Percentiles rank a stretch among this genome's conserved stretches.
Conservation (phyloP, 2,329 filamentous ascomycete species). For the Alternaria triticina region DNA sequence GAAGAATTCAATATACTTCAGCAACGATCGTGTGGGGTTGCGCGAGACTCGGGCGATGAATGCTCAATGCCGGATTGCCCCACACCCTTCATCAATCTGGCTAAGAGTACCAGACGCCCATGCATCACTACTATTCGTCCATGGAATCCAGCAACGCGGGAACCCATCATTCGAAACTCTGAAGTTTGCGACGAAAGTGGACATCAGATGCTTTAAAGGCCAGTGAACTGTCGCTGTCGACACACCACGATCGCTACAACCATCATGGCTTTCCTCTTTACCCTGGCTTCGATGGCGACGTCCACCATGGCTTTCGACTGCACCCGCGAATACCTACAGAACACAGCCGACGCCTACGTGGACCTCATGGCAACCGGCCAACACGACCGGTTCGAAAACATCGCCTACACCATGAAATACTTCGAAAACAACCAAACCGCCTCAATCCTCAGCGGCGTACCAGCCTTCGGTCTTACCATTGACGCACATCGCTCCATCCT, state of each 20-base stretch:
- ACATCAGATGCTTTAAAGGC: background rate
- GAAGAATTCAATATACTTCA: too few relatives aligned
- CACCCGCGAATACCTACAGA: conserved; percentile 11
- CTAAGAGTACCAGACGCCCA: background rate
- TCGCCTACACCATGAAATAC: conserved; percentile 24
- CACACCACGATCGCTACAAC: background rate
- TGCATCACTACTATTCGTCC: background rate
- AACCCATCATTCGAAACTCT: too few relatives aligned
- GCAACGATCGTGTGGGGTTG: conserved; percentile 14
- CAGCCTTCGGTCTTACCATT: conserved; percentile 23
- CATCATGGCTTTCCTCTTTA: background rate
- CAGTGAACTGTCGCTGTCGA: background rate
- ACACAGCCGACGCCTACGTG: conserved; percentile 11
- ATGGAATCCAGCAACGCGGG: background rate
- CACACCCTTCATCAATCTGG: conserved; percentile 17
- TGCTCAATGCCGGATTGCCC: conserved; percentile 14
- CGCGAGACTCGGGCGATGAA: background rate
- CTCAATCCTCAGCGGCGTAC: conserved; percentile 20
- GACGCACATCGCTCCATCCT: conserved; percentile 24
- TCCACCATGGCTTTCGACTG: conserved; percentile 9
- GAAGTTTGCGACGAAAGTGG: too few relatives aligned
- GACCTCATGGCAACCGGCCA: conserved; percentile 20
- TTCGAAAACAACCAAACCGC: conserved; percentile 23
- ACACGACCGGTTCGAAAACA: conserved; percentile 23
- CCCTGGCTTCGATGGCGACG: background rate